Evolutionary conservation across 164 flowering plant species (phyloP), one percentile per base, ranked within the genome.

Genomic region (Sextonia rubra): DNA sequence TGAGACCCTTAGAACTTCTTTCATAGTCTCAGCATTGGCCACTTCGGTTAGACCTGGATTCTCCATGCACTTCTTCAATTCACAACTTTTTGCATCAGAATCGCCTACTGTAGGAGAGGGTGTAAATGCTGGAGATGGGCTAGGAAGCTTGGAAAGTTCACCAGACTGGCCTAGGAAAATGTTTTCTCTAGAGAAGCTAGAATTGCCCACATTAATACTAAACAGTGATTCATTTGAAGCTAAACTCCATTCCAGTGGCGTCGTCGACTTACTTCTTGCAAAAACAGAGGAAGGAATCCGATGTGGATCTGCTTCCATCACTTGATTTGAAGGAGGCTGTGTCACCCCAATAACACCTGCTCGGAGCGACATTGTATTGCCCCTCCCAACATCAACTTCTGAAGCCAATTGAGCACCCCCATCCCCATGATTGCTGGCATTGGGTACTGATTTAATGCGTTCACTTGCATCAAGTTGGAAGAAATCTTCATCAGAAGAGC

Each of bases 181-280:
- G 22, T 86, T 84, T 48, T 94, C 91, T 73, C 82, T 86, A 20
- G 85, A 81, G 80, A 91, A 88, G 76, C 95, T 92, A 12, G 66
- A 78, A 75, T 85, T 85, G 69, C 90, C 94, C 6, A 84, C 72
- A 25, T 86, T 88, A 73, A 92, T 82, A 79, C 99, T 95, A 80
- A 92, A 95, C 69, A 91, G 69, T 20, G 97, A 92, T 18, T 95
- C 99, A 56, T 89, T 91, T 11, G 99, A 92, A 66, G 94, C 89
- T 30, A 76, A 73, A 76, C 99, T 92, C 99, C 98, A 92, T 1
- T 91, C 98, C 76, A 73, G 24, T 12, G 89, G 85, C 0, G 85
- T 68, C 12, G 80, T 24, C 18, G 87, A 68, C 61, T 77, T 80
- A 74, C 76, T 75, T 74, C 81, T 78, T 3, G 76, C 81, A 70